These are phyloP conservation scores for Raphidocelis subcapitata DNA, from an alignment of 139 green algal genomes.

Conservation along the genomic window DNA sequence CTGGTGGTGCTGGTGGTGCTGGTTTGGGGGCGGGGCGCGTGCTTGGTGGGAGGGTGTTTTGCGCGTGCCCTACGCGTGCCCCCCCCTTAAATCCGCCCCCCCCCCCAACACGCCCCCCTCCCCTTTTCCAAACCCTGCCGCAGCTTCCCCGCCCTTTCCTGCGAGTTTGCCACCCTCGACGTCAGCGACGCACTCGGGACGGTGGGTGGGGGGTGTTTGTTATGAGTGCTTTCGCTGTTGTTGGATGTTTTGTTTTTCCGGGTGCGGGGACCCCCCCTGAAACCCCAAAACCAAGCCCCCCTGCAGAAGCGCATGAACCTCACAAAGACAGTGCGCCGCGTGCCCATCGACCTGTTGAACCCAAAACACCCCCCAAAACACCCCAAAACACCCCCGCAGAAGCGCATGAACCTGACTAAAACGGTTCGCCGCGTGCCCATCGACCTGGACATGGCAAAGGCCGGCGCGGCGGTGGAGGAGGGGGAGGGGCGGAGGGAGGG, in stretches of 20 bases:
- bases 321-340: conserved; percentile 93
- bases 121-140: neutral
- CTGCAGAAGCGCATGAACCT: conserved; percentile 89
- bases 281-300: no score
- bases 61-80: neutral
- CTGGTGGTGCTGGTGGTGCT: no score
- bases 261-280: no score
- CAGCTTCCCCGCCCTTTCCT: conserved; percentile 89
- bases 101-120: no score
- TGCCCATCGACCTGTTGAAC: conserved; percentile 69
- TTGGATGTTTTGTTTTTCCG: neutral
- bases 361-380: conserved; percentile 8
- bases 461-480: conserved; percentile 35
- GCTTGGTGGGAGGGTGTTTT: no score
- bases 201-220: no score
- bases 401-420: conserved; percentile 95
- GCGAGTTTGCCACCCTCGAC: conserved; percentile 96
- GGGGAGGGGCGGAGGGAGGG: conserved; percentile 49
- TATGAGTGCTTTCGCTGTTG: neutral
- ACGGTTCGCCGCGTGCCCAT: conserved; percentile 91
- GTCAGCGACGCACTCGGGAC: conserved; percentile 92
- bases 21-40: no score
- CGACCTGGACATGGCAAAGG: conserved; percentile 50
- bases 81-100: neutral
- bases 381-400: no score